Evolutionary conservation across 805 yeast species (phyloP).

Genomic region (Metschnikowia proteae): DNA sequence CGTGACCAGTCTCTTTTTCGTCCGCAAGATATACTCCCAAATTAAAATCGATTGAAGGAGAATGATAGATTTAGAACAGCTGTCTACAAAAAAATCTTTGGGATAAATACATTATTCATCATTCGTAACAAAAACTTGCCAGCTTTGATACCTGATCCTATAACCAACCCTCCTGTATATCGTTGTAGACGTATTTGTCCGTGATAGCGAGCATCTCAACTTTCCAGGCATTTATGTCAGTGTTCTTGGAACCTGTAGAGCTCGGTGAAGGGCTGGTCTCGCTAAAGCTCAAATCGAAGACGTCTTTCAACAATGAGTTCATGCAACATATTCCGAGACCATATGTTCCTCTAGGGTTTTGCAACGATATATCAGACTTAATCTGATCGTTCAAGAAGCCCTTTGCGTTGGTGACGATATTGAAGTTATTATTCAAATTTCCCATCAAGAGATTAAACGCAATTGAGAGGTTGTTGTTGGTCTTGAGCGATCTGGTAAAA

Average conservation of each 20-base stretch:
- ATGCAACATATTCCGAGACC: conserved; percentile 26
- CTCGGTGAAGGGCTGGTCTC: conserved; percentile 1
- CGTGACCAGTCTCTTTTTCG: conserved; percentile 66
- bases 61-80: neutral
- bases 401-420: conserved; percentile 17
- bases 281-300: conserved; percentile 27
- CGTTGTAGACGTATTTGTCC: conserved; percentile 28
- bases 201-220: conserved; percentile 16
- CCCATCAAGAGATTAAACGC: conserved; percentile 28
- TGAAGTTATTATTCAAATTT: conserved; percentile 19
- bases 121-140: neutral
- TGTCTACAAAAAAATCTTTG: neutral
- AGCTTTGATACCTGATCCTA: neutral
- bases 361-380: neutral
- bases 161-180: conserved; percentile 37
- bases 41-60: conserved; percentile 68
- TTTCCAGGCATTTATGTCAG: conserved; percentile 16
- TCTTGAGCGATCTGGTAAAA: conserved; percentile 28
- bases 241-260: neutral
- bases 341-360: conserved; percentile 2
- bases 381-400: conserved; percentile 6
- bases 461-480: conserved; percentile 35
- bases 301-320: conserved; percentile 22
- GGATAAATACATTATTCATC: conserved; percentile 3
- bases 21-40: conserved; percentile 73